Conservation (phyloP, 352 stramenopile genomes). For the Globisporangium iwayamae region DNA sequence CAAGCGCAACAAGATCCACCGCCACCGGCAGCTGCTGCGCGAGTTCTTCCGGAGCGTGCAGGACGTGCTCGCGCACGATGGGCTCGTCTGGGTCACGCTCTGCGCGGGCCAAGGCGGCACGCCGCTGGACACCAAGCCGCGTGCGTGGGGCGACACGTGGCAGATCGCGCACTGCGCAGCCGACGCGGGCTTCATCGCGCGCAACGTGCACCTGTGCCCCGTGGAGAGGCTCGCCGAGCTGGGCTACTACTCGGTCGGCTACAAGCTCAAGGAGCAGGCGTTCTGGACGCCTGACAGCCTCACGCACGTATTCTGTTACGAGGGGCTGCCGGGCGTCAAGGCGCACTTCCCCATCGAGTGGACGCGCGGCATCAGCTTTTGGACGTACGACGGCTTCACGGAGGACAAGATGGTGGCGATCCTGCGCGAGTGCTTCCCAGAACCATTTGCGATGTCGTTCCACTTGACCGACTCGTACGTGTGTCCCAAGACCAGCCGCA, state of each 20-base stretch:
- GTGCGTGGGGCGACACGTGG: slow-evolving; percentile 71
- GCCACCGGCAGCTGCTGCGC: slow-evolving; percentile 67
- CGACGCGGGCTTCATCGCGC: slow-evolving; percentile 45
- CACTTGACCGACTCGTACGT: slow-evolving; percentile 59
- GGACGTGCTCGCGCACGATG: slow-evolving; percentile 42
- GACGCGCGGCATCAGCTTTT: slow-evolving; percentile 75
- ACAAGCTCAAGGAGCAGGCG: slow-evolving; percentile 66
- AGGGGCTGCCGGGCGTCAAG: slow-evolving; percentile 30
- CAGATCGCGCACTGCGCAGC: slow-evolving; percentile 73
- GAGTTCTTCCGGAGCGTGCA: slow-evolving; percentile 75
- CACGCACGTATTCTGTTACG: slow-evolving; percentile 64
- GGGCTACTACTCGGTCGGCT: slow-evolving; percentile 81
- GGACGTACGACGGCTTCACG: slow-evolving; percentile 56
- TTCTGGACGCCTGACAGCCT: slow-evolving; percentile 72
- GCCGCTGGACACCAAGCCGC: slow-evolving; percentile 53
- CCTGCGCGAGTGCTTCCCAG: slow-evolving; percentile 43
- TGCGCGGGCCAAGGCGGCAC: slow-evolving; percentile 80
- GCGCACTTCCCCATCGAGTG: slow-evolving; percentile 59
- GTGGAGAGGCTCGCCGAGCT: slow-evolving; percentile 50
- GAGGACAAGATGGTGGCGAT: slow-evolving; percentile 44
- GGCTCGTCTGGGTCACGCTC: slow-evolving; percentile 80
- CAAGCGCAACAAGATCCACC: slow-evolving; percentile 82
- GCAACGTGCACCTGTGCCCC: slow-evolving; percentile 60
- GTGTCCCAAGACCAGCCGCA: slow-evolving; percentile 43
- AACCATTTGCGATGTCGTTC: slow-evolving; percentile 31